Percentiles rank a stretch among this genome's conserved stretches.
These are phyloP conservation scores for Platanus orientalis DNA, from an alignment of 164 flowering plant species.

Conservation along the genomic window DNA sequence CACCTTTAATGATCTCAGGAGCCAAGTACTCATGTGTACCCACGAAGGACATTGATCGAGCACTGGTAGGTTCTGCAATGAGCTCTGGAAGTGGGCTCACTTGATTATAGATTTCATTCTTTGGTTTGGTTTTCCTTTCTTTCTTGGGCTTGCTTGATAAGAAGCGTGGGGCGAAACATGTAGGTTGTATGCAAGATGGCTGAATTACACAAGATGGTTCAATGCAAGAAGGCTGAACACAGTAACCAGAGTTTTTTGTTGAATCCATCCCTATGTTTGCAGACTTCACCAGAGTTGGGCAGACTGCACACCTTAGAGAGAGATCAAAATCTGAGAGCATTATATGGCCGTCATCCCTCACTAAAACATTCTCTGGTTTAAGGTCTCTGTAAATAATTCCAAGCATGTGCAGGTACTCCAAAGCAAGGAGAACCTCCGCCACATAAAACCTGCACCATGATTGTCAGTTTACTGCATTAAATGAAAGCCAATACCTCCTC, in stretches of 20 bases:
- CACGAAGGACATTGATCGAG: conserved; percentile 41
- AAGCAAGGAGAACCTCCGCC: conserved; percentile 91
- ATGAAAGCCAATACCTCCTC: neutral
- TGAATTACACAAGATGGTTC: conserved; percentile 62
- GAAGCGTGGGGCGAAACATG: conserved; percentile 75
- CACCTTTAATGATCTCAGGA: conserved; percentile 37
- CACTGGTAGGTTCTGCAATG: conserved; percentile 33
- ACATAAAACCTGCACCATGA: conserved; percentile 67
- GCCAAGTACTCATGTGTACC: conserved; percentile 39
- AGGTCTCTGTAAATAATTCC: conserved; percentile 92
- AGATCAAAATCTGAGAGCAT: conserved; percentile 98
- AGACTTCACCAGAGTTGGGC: conserved; percentile 67
- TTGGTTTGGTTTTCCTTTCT: conserved; percentile 45
- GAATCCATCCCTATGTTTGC: conserved; percentile 40
- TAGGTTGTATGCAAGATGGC: conserved; percentile 70
- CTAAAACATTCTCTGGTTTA: conserved; percentile 89
- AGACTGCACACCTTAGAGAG: conserved; percentile 70
- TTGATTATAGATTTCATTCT: conserved; percentile 40
- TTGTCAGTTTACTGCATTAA: conserved; percentile 3
- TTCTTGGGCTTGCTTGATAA: conserved; percentile 53
- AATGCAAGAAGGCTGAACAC: conserved; percentile 65
- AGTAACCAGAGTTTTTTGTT: conserved; percentile 41
- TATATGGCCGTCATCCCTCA: conserved; percentile 89
- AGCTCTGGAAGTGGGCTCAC: conserved; percentile 49
- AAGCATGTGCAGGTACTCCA: conserved; percentile 96